Base-by-base conservation (phyloP, 192 early-diverging fungal species). In the Lobosporangium transversale region DNA sequence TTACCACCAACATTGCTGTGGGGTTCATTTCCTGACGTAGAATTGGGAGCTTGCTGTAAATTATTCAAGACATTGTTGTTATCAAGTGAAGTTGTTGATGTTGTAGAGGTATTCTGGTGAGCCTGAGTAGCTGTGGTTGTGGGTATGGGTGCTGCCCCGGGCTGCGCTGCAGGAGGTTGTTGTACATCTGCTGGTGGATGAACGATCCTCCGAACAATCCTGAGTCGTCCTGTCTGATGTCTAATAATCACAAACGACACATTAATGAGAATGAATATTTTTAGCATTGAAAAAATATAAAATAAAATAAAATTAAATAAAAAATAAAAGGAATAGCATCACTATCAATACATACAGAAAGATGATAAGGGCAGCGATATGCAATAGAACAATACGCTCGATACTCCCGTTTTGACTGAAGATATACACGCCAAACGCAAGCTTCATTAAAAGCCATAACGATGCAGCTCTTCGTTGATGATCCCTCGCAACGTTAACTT, bases 401-500 rank as follows among this genome's bases (percentile, higher is more conserved):
- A 85, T 55, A 50, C 84, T 86, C 18, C 87, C 88, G 40, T 90
- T 86, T 37, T 89, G 88, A 4, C 84, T 81, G 51, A 89, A 86
- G 11, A 91, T 62, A 54, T 84, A 90, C 27, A 91, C 54, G 15
- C 85, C 53, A 47, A 91, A 86, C 3, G 82, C 68, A 26, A 91
- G 58, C 62, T 91, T 91, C 61, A 89, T 49, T 42, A 86, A 69
- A 24, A 91, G 53, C 88, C 86, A 90, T 14, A 90, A 61, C 0
- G 85, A 78, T 2, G 82, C 65, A 3, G 75, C 74, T 62, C 85
- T 68, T 7, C 82, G 61, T 30, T 79, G 76, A n/a, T n/a, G n/a
- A 50, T 79, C 64, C 52, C 81, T 48, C n/a, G 67, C 81, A 3
- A 44, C 67, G n/a, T 42, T 55, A 31, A 76, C 76, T 32, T 79